Percentiles rank a stretch among this genome's conserved stretches.
phyloP scores from a whole-genome alignment of 1,284 basidiomycete genomes.

The Fistulina hepatica region DNA sequence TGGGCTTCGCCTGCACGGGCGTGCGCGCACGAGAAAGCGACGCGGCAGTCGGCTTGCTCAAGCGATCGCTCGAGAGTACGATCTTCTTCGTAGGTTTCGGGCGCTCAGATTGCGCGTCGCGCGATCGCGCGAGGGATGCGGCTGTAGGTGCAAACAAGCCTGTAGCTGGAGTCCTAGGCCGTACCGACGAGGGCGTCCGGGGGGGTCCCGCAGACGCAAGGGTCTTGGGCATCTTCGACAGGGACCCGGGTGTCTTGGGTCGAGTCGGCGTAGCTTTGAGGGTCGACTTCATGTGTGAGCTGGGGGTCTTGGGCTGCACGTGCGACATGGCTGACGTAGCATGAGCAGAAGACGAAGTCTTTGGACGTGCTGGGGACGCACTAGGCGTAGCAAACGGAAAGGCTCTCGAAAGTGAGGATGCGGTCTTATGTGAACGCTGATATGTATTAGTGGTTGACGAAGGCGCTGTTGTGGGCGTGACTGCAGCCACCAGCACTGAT shows the following conservation, averaged over 20 bases:
- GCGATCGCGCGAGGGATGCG: conserved; percentile 58
- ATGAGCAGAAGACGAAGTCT: too few species aligned
- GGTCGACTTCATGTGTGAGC: too few species aligned
- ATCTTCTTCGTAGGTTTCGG: conserved; percentile 42
- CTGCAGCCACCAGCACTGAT: too few species aligned
- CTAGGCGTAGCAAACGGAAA: too few species aligned
- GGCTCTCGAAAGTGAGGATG: too few species aligned
- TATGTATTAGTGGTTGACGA: too few species aligned
- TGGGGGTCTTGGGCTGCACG: too few species aligned
- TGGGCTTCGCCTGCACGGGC: too few species aligned
- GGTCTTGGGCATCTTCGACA: conserved; percentile 24
- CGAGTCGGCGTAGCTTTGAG: conserved; percentile 14
- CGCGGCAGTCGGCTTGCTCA: conserved; percentile 69
- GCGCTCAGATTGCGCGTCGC: conserved; percentile 35
- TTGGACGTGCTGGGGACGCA: too few species aligned
- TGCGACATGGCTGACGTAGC: too few species aligned
- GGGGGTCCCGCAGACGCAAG: conserved; percentile 25
- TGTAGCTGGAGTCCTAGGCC: conserved; percentile 45
- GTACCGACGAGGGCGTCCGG: conserved; percentile 25
- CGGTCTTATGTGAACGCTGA: too few species aligned
- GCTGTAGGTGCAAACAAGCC: conserved; percentile 69
- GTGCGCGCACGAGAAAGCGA: conserved; percentile 49
- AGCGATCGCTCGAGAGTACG: conserved; percentile 42
- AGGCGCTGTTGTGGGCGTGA: too few species aligned
- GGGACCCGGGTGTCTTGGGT: conserved; percentile 24